Percentiles rank a stretch among this genome's conserved stretches.
Evolutionary conservation across 345 rosid species (phyloP).

Genomic region (Moringa oleifera): DNA sequence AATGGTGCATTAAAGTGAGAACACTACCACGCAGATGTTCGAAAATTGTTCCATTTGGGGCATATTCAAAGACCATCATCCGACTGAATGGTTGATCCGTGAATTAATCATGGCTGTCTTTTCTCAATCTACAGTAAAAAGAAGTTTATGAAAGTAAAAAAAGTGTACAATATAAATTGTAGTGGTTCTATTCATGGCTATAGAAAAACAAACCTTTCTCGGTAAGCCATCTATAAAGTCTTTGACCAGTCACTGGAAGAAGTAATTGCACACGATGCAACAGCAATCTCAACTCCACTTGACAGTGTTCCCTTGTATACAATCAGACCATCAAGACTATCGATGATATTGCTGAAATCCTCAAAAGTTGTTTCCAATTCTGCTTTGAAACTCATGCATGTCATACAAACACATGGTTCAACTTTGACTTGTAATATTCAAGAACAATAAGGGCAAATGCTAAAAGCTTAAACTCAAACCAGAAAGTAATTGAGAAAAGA

Average conservation of each 20-base stretch:
- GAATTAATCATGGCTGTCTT: no score
- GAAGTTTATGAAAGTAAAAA: background rate
- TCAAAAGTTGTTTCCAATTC: constrained; percentile 97
- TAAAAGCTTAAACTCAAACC: background rate
- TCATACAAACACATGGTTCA: constrained; percentile 3
- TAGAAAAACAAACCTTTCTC: constrained; percentile 48
- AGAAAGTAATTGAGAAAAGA: background rate
- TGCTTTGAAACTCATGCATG: constrained; percentile 84
- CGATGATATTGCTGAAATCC: constrained; percentile 94
- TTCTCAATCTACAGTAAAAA: constrained; percentile 47
- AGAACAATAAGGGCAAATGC: background rate
- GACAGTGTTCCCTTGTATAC: constrained; percentile 93
- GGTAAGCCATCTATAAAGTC: constrained; percentile 56
- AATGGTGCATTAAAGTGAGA: background rate
- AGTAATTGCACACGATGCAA: constrained; percentile 43
- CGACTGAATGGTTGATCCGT: constrained; percentile 72
- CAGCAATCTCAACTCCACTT: constrained; percentile 96
- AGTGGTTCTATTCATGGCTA: background rate
- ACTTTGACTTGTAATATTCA: no score
- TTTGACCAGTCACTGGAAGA: constrained; percentile 64
- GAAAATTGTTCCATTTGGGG: constrained; percentile 80
- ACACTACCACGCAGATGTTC: constrained; percentile 85
- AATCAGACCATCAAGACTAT: constrained; percentile 46
- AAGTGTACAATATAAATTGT: background rate
- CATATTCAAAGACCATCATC: constrained; percentile 99